Evolutionary conservation across 2,329 filamentous ascomycete genomes (phyloP), one percentile per base, ranked within the genome.

Genomic region (Aspergillus luchuensis): DNA sequence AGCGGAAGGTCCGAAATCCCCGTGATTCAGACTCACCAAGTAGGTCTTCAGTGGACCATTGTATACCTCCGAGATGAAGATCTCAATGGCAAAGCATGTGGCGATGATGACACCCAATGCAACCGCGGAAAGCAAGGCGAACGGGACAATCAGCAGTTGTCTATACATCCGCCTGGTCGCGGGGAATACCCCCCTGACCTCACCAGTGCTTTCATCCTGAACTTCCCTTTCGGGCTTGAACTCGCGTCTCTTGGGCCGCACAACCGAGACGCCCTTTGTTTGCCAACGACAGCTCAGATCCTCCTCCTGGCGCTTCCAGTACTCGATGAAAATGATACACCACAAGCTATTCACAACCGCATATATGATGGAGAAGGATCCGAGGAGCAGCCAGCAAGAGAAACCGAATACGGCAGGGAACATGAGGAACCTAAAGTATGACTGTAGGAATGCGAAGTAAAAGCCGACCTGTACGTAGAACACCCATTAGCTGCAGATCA

Each of bases 51-150:
- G 87, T 0, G 94, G 93, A 0, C 95, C 95, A 66, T 89, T 87
- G 76, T 99, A 99, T 28, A 99, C 87, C 77, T 99, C 93, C 0
- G 91, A 93, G 68, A 99, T 92, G 78, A 98, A 98, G 51, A 99
- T 93, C 76, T 99, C 95, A 67, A 99, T 94, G 3, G 89, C 91
- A 76, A 98, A 98, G 75, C 92, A 96, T 13, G 87, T 88, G 8
- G 91, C 88, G 67, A 98, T 97, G 62, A 99, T 83, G n/a, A 88
- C 87, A 2, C 94, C 95, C 10, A 99, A 83, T 1, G 89, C 85
- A 36, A 87, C 65, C 5, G 89, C 80, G 33, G 92, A 92, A n/a
- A 87, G 82, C 10, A 97, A 71, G 0, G 92, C 91, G 76, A 99
- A 98, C 0, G 93, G 93, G 3, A 96, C 81, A 74, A 96, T 91